Percentiles rank a stretch among this genome's conserved stretches.
Evolutionary conservation across 2,329 filamentous ascomycete genomes (phyloP).

Genomic region (Myriosclerotinia scirpicola): DNA sequence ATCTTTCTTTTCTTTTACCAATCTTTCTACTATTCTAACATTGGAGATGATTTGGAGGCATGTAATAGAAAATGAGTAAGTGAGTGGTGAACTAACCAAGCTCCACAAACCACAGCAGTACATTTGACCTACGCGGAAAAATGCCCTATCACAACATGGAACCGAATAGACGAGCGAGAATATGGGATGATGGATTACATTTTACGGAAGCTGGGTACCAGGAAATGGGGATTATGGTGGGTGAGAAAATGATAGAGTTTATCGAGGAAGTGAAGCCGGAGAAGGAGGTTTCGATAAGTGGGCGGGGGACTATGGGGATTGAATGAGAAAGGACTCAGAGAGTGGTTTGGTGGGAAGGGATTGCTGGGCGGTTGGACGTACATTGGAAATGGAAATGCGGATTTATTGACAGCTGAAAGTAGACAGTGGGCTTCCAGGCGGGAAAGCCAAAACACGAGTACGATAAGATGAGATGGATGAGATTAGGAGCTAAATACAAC

Average conservation of each 20-base stretch:
- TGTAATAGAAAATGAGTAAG: too few species aligned
- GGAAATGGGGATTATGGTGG: constrained; percentile 59
- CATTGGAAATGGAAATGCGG: too few species aligned
- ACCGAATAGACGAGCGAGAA: constrained; percentile 46
- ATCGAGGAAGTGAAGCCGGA: constrained; percentile 32
- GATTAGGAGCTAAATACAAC: too few species aligned
- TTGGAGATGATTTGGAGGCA: not conserved
- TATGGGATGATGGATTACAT: constrained; percentile 65
- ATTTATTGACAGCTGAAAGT: not conserved
- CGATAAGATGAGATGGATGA: not conserved
- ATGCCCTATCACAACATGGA: constrained; percentile 56
- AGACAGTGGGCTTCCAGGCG: not conserved
- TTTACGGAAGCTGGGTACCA: constrained; percentile 60
- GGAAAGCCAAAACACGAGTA: not conserved
- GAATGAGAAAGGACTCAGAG: not conserved
- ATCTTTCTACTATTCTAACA: too few species aligned
- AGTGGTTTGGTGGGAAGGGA: not conserved
- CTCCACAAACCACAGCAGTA: constrained; percentile 44
- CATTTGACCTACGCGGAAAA: constrained; percentile 55
- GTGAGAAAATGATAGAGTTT: constrained; percentile 52
- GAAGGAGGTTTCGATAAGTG: not conserved
- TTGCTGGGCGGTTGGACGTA: not conserved
- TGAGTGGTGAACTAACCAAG: not conserved
- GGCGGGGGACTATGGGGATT: constrained; percentile 7
- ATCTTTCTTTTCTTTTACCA: not conserved